Evolutionary conservation across 306 rosid species (phyloP), one percentile per base, ranked within the genome.

Genomic region (Quillaja saponaria): DNA sequence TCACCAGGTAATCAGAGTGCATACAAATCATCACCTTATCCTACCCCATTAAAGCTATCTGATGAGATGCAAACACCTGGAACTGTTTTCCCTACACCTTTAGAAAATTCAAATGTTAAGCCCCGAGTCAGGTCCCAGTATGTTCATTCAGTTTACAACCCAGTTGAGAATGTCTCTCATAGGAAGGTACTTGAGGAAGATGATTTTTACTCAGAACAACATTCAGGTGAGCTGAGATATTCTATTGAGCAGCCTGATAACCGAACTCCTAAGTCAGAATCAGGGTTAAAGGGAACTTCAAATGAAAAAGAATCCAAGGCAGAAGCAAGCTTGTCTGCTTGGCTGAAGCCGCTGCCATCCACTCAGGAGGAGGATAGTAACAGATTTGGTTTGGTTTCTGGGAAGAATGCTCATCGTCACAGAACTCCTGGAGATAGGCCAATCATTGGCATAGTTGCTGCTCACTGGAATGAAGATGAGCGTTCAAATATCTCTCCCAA

Each of bases 41-140:
- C 95, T 53, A 94, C 96, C 37, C 99, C 97, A 2, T 59, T 71
- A 76, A 85, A 84, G 77, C 81, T 89, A 41, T 85, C 84, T 66
- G 95, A 83, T 0, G 95, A 85, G 70, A 83, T 94, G 91, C 96
- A 89, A 81, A 92, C 97, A 25, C 97, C 97, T 18, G 99, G 99
- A 76, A 92, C 97, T 13, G 87, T 80, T 63, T 89, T 76, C 49
- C 96, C 97, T 8, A 63, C 87, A 67, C 70, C 87, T 70, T 19
- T 69, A 47, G 86, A 82, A 66, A 61, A 73, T 53, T 66, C 75
- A 39, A 71, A 64, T 71, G 81, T 80, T 20, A 92, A 67, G 68
- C 55, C 61, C 74, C 68, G 77, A 51, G 83, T 89, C 67, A 82
- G 96, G 76, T 81, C 91, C 28, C 91, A 89, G 59, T 89, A 70